phyloP scores from a whole-genome alignment of 768 basidiomycete species.

The Macrocybe gigantea region DNA sequence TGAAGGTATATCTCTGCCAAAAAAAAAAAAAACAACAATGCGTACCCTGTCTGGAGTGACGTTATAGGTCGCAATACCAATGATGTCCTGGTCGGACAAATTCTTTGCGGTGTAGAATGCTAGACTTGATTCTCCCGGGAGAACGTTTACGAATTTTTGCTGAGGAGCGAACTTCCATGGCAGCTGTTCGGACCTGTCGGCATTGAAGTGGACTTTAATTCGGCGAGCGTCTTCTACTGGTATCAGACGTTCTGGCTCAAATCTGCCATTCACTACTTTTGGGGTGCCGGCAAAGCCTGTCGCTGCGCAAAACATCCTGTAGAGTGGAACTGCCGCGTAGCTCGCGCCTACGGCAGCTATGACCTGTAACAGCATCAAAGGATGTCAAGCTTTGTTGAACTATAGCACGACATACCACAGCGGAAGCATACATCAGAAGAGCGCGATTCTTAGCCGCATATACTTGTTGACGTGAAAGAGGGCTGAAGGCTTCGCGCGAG shows the following conservation, averaged over 20 bases:
- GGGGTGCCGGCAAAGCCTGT: constrained; percentile 97
- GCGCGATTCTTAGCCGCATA: constrained; percentile 61
- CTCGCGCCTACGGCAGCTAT: constrained; percentile 75
- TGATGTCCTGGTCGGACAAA: constrained; percentile 76
- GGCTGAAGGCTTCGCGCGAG: neutral
- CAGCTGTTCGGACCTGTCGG: constrained; percentile 81
- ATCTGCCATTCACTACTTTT: constrained; percentile 78
- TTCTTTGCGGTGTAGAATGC: constrained; percentile 97
- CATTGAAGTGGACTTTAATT: constrained; percentile 95
- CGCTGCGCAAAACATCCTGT: constrained; percentile 96
- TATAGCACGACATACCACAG: constrained; percentile 49
- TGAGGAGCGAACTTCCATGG: constrained; percentile 94
- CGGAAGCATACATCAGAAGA: constrained; percentile 79
- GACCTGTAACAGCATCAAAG: constrained; percentile 42
- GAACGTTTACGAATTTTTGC: constrained; percentile 82
- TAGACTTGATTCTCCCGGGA: constrained; percentile 93
- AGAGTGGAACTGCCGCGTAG: constrained; percentile 97
- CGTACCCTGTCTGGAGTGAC: constrained; percentile 94
- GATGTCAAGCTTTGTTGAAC: neutral
- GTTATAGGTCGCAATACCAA: constrained; percentile 99
- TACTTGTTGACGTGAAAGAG: constrained; percentile 27
- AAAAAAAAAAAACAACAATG: constrained; percentile 5
- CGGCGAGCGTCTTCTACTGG: constrained; percentile 62
- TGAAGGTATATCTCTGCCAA: neutral
- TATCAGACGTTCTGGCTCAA: constrained; percentile 80